A percentile compares a stretch with the other conserved stretches of the same genome.
Conservation (phyloP, 2,329 filamentous ascomycete genomes). For the Fusarium domesticum region DNA sequence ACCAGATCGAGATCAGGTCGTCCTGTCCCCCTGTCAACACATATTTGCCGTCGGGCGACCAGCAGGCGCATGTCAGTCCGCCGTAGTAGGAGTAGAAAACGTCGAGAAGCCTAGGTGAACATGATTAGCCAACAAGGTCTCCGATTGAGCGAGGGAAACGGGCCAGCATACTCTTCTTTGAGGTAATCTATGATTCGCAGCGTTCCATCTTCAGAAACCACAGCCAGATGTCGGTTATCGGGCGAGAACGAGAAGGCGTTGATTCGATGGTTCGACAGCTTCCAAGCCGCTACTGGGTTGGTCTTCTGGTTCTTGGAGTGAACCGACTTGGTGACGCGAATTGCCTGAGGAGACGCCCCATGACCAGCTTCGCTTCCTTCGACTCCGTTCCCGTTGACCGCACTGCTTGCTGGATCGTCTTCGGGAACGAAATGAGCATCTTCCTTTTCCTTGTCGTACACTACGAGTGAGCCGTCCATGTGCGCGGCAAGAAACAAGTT, state of each 20-base stretch:
- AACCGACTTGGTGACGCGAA: slow-evolving; percentile 85
- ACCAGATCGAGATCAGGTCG: slow-evolving; percentile 96
- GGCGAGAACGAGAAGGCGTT: slow-evolving; percentile 92
- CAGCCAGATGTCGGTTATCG: slow-evolving; percentile 79
- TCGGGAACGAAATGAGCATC: slow-evolving; percentile 77
- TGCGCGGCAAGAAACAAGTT: slow-evolving; percentile 89
- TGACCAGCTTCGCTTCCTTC: slow-evolving; percentile 38
- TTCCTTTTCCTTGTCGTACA: slow-evolving; percentile 97
- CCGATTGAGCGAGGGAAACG: not conserved
- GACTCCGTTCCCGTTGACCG: slow-evolving; percentile 47
- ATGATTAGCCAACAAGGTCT: slow-evolving; percentile 1
- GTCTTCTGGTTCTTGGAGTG: slow-evolving; percentile 90
- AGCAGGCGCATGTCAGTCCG: slow-evolving; percentile 87
- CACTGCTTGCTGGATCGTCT: slow-evolving; percentile 64
- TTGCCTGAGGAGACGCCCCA: slow-evolving; percentile 38
- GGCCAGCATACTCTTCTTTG: slow-evolving; percentile 70
- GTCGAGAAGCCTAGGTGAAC: slow-evolving; percentile 65
- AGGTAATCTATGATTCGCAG: slow-evolving; percentile 89
- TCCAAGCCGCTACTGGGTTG: slow-evolving; percentile 92
- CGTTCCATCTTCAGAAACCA: slow-evolving; percentile 88
- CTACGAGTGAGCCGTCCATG: slow-evolving; percentile 83
- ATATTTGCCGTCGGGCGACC: slow-evolving; percentile 96
- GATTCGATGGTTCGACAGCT: slow-evolving; percentile 83
- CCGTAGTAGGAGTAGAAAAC: slow-evolving; percentile 92
- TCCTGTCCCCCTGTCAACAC: slow-evolving; percentile 94